Percentiles rank a stretch among this genome's conserved stretches.
Evolutionary conservation across 495 filamentous ascomycete species (phyloP).

Genomic region (Penicillium steckii): DNA sequence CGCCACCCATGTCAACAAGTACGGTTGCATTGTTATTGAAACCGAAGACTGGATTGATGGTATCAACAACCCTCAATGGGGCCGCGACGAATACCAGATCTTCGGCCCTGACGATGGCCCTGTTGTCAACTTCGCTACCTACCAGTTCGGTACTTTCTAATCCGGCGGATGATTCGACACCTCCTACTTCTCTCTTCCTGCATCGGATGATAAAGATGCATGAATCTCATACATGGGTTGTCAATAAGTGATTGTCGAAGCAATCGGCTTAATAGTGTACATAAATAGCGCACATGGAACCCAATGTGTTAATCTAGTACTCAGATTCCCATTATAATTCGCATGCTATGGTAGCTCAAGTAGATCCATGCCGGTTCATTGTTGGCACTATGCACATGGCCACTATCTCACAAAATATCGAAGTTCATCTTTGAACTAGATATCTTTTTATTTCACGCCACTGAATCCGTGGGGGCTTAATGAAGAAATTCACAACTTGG

Average conservation of each 20-base stretch:
- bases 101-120: constrained; percentile 61
- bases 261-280: constrained; percentile 5
- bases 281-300: constrained; percentile 2
- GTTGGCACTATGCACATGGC: too few relatives aligned
- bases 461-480: not conserved
- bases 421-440: too few relatives aligned
- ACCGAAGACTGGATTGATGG: constrained; percentile 70
- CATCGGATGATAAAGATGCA: not conserved
- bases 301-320: not conserved
- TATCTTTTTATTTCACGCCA: not conserved
- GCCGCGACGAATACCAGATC: constrained; percentile 56
- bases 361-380: not conserved
- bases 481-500: constrained; percentile 18
- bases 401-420: too few relatives aligned
- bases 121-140: constrained; percentile 64
- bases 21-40: constrained; percentile 71
- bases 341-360: not conserved
- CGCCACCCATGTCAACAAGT: constrained; percentile 50
- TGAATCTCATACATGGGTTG: constrained; percentile 1
- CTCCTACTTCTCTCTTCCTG: too few relatives aligned
- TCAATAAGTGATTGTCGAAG: not conserved
- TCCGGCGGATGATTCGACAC: not conserved
- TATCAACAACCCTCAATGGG: constrained; percentile 80
- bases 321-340: not conserved
- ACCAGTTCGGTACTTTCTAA: constrained; percentile 52